Evolutionary conservation across 208 protist genomes (phyloP).

Genomic region (Angomonas ambiguus): DNA sequence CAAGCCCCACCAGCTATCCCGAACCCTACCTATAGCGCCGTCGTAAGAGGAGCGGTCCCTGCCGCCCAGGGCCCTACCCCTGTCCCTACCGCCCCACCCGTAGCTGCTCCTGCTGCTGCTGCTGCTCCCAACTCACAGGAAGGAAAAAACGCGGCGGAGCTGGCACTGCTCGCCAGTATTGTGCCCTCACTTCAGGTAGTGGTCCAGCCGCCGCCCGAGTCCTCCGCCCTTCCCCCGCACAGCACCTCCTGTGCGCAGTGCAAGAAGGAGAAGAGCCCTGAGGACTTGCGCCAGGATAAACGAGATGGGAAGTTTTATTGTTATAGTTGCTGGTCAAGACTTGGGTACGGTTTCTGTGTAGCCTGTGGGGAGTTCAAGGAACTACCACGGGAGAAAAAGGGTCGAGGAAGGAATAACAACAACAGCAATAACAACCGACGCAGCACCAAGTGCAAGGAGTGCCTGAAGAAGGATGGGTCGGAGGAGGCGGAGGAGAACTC

Average conservation of each 20-base stretch:
- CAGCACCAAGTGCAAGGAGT: conserved; percentile 15
- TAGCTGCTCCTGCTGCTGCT: too few relatives aligned
- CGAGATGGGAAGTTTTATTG: conserved; percentile 59
- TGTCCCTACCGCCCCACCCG: not conserved
- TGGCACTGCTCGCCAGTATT: conserved; percentile 55
- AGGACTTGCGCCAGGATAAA: conserved; percentile 63
- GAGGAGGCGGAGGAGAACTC: conserved; percentile 5
- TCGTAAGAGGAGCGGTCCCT: not conserved
- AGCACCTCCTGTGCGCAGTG: conserved; percentile 48
- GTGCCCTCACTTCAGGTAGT: conserved; percentile 68
- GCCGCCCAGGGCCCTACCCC: not conserved
- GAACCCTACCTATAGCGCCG: not conserved
- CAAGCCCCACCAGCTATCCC: too few relatives aligned
- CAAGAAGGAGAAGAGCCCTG: conserved; percentile 32
- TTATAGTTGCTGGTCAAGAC: conserved; percentile 69
- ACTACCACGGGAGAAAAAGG: conserved; percentile 37
- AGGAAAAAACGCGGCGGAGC: conserved; percentile 19
- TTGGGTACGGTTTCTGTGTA: conserved; percentile 58
- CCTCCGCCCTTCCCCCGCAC: not conserved
- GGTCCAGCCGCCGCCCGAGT: conserved; percentile 6
- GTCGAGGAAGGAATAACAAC: conserved; percentile 2
- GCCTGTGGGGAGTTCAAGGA: conserved; percentile 64
- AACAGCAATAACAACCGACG: conserved; percentile 5
- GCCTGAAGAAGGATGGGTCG: conserved; percentile 16
- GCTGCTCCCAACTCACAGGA: conserved; percentile 1